Conservation (phyloP, 495 filamentous ascomycete species). For the Podospora fimiseda region DNA sequence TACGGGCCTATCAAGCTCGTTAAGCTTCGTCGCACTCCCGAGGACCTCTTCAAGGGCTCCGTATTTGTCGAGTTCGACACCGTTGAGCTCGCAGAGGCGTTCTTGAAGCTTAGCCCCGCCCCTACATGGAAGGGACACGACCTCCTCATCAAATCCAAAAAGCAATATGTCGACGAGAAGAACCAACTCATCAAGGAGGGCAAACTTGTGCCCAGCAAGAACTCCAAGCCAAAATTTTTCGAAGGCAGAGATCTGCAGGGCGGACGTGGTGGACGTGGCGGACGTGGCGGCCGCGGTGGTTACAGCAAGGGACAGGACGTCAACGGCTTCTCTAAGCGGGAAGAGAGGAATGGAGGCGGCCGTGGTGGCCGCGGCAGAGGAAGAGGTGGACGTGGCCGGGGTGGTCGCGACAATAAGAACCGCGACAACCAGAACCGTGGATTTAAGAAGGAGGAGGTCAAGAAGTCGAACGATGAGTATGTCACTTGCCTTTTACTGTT, state of each 20-base stretch:
- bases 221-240: slow-evolving; percentile 22
- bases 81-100: slow-evolving; percentile 67
- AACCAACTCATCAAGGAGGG: slow-evolving; percentile 67
- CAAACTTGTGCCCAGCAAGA: slow-evolving; percentile 49
- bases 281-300: slow-evolving; percentile 26
- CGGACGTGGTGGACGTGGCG: slow-evolving; percentile 12
- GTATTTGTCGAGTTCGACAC: slow-evolving; percentile 86
- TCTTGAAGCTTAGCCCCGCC: slow-evolving; percentile 71
- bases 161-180: slow-evolving; percentile 78
- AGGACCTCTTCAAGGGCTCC: slow-evolving; percentile 79
- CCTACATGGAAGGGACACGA: slow-evolving; percentile 72
- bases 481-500: background rate
- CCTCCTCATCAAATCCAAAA: slow-evolving; percentile 75
- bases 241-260: slow-evolving; percentile 35
- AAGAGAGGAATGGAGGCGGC: slow-evolving; percentile 51
- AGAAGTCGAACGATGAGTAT: slow-evolving; percentile 22
- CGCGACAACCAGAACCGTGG: slow-evolving; percentile 24
- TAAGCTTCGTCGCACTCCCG: slow-evolving; percentile 70
- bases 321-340: slow-evolving; percentile 58
- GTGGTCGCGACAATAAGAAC: slow-evolving; percentile 28
- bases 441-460: slow-evolving; percentile 6
- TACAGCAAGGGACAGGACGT: slow-evolving; percentile 25
- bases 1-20: slow-evolving; percentile 76
- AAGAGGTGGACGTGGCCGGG: slow-evolving; percentile 35
- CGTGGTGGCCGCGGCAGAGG: slow-evolving; percentile 38